Evolutionary conservation across 2,329 filamentous ascomycete species (phyloP).

Genomic region (Ophiostoma australiae): DNA sequence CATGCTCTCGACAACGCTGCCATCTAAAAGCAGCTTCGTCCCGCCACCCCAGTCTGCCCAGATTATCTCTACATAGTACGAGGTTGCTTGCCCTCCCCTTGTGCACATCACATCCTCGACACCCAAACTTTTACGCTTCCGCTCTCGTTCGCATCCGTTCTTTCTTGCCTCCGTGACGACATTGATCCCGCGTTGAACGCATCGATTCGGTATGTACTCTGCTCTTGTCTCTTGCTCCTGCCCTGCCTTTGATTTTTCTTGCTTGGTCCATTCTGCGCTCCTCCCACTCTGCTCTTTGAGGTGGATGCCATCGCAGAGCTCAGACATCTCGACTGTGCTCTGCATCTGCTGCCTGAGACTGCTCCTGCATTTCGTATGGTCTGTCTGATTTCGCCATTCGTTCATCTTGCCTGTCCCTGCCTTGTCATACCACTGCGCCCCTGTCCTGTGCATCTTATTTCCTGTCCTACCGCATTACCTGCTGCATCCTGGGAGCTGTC

Average conservation of each 20-base stretch:
- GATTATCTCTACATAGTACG: background rate
- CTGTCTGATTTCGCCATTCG: background rate
- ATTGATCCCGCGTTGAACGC: slow-evolving; percentile 7
- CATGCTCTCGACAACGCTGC: background rate
- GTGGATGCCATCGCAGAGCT: background rate
- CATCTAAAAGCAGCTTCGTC: slow-evolving; percentile 4
- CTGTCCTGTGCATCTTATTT: background rate
- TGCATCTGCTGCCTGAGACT: background rate
- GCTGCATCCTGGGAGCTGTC: background rate
- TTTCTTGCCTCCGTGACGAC: background rate
- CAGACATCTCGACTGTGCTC: background rate
- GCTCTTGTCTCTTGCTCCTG: background rate
- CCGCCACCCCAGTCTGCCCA: background rate
- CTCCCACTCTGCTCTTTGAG: background rate
- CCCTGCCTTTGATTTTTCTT: background rate
- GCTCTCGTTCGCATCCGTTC: background rate
- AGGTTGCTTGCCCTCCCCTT: background rate
- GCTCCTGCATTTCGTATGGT: background rate
- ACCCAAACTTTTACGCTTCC: background rate
- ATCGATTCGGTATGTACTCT: background rate
- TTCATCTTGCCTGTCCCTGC: background rate
- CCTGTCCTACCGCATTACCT: slow-evolving; percentile 1
- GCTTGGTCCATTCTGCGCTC: background rate
- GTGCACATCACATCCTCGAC: background rate
- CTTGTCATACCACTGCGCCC: slow-evolving; percentile 15